Percentiles rank a stretch among this genome's conserved stretches.
phyloP scores from a whole-genome alignment of 2,329 filamentous ascomycete genomes.

The Sclerotinia trifoliorum region DNA sequence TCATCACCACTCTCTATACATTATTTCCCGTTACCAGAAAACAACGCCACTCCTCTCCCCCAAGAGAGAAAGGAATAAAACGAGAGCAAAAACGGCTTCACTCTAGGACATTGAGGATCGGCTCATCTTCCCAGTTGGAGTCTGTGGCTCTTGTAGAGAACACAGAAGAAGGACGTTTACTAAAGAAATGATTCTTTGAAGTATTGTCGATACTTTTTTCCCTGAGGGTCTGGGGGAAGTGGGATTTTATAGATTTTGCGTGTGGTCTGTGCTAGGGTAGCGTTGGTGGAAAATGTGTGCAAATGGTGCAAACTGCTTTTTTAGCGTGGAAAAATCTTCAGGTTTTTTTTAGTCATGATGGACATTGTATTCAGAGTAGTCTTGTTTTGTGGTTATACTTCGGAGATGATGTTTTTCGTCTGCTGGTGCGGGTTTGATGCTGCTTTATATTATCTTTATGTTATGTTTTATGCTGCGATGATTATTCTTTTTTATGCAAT shows the following conservation, averaged over 20 bases:
- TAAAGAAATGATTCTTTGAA: conserved; percentile 69
- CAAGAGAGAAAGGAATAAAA: conserved; percentile 35
- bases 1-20: conserved; percentile 93
- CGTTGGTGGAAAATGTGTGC: accelerated
- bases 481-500: too few relatives aligned
- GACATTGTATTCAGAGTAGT: too few relatives aligned
- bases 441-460: too few relatives aligned
- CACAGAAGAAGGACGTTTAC: conserved; percentile 87
- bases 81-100: conserved; percentile 67
- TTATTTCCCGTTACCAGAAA: background rate
- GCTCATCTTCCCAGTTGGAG: conserved; percentile 92
- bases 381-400: background rate
- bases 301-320: background rate
- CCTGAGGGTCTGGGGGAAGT: conserved; percentile 2
- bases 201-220: conserved; percentile 6
- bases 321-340: background rate
- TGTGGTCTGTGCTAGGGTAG: background rate
- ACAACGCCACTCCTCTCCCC: conserved; percentile 25
- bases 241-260: background rate
- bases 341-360: too few relatives aligned
- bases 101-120: conserved; percentile 86
- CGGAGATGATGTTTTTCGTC: too few relatives aligned
- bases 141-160: conserved; percentile 91
- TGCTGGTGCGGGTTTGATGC: too few relatives aligned
- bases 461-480: too few relatives aligned